Percentiles rank a stretch among this genome's conserved stretches.
Evolutionary conservation across 2,329 filamentous ascomycete species (phyloP).

Genomic region (Pezicula carpinea): DNA sequence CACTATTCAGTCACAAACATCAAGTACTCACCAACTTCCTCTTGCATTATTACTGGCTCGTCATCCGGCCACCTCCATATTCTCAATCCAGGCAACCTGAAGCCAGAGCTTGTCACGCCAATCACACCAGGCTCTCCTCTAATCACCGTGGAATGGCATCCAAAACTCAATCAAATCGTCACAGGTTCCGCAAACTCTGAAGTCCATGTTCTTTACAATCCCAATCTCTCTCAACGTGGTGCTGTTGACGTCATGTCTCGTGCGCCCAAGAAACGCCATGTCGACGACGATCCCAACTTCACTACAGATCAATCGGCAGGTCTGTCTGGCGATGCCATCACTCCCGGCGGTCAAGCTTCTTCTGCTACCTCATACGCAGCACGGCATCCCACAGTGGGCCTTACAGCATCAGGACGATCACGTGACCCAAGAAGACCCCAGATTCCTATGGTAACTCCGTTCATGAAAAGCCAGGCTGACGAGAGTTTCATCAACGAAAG

Average conservation of each 20-base stretch:
- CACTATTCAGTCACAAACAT: constrained; percentile 85
- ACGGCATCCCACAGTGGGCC: constrained; percentile 64
- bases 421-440: constrained; percentile 81
- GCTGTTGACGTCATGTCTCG: constrained; percentile 88
- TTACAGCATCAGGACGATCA: constrained; percentile 73
- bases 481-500: constrained; percentile 83
- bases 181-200: constrained; percentile 90
- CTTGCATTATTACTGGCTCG: constrained; percentile 86
- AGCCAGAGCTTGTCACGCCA: constrained; percentile 77
- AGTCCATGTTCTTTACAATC: constrained; percentile 87
- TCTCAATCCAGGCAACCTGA: constrained; percentile 85
- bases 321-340: constrained; percentile 76
- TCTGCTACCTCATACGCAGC: constrained; percentile 48
- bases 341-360: constrained; percentile 62
- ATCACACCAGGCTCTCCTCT: constrained; percentile 82
- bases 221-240: constrained; percentile 73
- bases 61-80: constrained; percentile 83
- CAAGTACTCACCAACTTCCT: constrained; percentile 77
- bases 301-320: constrained; percentile 81
- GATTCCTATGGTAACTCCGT: constrained; percentile 79
- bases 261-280: constrained; percentile 88
- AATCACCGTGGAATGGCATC: constrained; percentile 85
- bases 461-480: constrained; percentile 85
- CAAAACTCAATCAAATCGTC: constrained; percentile 92
- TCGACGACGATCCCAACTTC: constrained; percentile 85